Evolutionary conservation across 208 protist genomes (phyloP).

Genomic region (Trypanosoma melophagium): DNA sequence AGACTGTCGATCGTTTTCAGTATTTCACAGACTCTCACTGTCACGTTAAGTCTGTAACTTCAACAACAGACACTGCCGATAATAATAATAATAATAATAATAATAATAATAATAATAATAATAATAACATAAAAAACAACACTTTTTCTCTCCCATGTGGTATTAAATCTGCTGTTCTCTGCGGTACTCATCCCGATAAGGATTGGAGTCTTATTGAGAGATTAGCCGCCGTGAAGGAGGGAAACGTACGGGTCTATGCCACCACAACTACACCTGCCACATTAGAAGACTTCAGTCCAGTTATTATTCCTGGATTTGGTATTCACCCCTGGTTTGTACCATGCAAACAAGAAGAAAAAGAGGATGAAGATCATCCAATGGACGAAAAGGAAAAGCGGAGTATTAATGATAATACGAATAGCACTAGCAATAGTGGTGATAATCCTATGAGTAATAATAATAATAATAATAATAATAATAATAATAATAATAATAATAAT

Average conservation of each 20-base stretch:
- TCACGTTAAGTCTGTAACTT: slow-evolving; percentile 25
- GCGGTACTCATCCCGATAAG: slow-evolving; percentile 70
- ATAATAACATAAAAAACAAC: background rate
- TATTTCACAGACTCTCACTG: slow-evolving; percentile 42
- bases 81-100: background rate
- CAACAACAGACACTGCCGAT: background rate
- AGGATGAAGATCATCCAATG: background rate
- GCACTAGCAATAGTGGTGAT: background rate
- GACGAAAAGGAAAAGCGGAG: too few species aligned
- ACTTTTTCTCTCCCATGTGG: slow-evolving; percentile 1
- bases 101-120: background rate
- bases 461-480: slow-evolving; percentile 9
- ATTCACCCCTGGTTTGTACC: slow-evolving; percentile 77
- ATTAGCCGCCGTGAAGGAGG: background rate
- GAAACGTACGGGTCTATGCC: background rate
- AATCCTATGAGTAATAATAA: background rate
- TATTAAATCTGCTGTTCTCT: slow-evolving; percentile 39
- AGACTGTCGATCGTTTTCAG: background rate
- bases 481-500: too few species aligned
- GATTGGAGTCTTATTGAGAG: slow-evolving; percentile 54
- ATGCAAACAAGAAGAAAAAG: too few species aligned
- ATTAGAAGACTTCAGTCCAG: background rate
- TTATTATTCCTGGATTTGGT: slow-evolving; percentile 56
- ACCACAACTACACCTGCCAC: background rate
- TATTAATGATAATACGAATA: background rate